Conservation (phyloP, 2,329 filamentous ascomycete species). For the Nemania sp. region DNA sequence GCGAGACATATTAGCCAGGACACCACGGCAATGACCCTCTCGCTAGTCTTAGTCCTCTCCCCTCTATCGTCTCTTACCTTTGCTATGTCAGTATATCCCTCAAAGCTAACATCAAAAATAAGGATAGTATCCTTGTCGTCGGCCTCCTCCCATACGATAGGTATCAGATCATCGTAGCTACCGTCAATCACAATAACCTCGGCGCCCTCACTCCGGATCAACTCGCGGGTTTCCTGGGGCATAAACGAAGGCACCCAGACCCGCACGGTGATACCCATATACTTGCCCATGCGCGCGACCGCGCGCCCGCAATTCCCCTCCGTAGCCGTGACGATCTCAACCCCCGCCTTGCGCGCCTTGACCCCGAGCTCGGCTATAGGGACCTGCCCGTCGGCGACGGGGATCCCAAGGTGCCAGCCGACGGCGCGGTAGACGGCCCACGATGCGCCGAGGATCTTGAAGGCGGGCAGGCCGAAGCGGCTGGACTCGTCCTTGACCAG, state of each 20-base stretch:
- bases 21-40: not conserved
- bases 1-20: slow-evolving; percentile 17
- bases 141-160: slow-evolving; percentile 59
- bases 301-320: slow-evolving; percentile 84
- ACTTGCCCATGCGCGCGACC: slow-evolving; percentile 73
- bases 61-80: slow-evolving; percentile 54
- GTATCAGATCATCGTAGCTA: slow-evolving; percentile 74
- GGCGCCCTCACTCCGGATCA: slow-evolving; percentile 73
- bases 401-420: slow-evolving; percentile 56
- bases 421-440: slow-evolving; percentile 75
- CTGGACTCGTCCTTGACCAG: slow-evolving; percentile 78
- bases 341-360: slow-evolving; percentile 37
- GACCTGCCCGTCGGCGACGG: slow-evolving; percentile 52
- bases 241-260: slow-evolving; percentile 75
- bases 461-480: slow-evolving; percentile 76
- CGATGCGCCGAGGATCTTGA: slow-evolving; percentile 84
- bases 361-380: slow-evolving; percentile 44
- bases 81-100: slow-evolving; percentile 74
- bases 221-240: slow-evolving; percentile 62
- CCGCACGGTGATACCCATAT: slow-evolving; percentile 63
- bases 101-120: slow-evolving; percentile 76
- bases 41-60: not conserved
- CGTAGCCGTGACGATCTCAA: slow-evolving; percentile 68
- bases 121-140: slow-evolving; percentile 62
- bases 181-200: slow-evolving; percentile 66